Percentiles rank a stretch among this genome's conserved stretches.
phyloP scores from a whole-genome alignment of 495 filamentous ascomycete species.

The Penicillium taxi region DNA sequence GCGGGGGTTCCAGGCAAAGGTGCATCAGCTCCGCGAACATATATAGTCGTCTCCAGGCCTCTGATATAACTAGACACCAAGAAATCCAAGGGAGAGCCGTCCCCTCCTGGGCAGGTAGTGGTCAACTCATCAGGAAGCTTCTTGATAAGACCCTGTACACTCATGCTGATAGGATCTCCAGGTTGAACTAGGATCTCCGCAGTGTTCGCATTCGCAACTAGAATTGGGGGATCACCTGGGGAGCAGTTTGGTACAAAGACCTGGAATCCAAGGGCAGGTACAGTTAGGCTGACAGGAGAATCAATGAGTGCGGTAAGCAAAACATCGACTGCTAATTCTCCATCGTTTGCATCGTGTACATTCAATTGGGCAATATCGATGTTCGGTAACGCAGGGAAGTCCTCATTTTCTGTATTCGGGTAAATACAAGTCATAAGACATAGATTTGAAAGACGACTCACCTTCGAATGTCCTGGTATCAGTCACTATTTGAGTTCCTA shows the following conservation, averaged over 20 bases:
- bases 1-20: conserved; percentile 55
- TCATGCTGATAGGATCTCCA: conserved; percentile 53
- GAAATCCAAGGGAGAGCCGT: conserved; percentile 77
- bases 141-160: conserved; percentile 59
- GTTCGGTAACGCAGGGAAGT: conserved; percentile 67
- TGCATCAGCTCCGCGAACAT: conserved; percentile 65
- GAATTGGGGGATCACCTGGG: conserved; percentile 51
- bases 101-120: conserved; percentile 59
- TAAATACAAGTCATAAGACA: conserved; percentile 9
- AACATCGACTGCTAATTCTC: conserved; percentile 70
- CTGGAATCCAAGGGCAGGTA: conserved; percentile 76
- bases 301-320: conserved; percentile 59
- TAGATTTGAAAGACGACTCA: conserved; percentile 40
- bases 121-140: conserved; percentile 65
- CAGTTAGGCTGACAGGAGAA: conserved; percentile 62
- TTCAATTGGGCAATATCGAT: conserved; percentile 72
- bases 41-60: conserved; percentile 67
- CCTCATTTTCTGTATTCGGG: conserved; percentile 31
- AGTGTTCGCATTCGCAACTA: conserved; percentile 70
- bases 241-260: conserved; percentile 74
- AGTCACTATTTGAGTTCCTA: conserved; percentile 65
- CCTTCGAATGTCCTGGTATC: conserved; percentile 73
- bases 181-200: conserved; percentile 55
- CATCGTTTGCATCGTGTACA: conserved; percentile 57
- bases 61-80: conserved; percentile 75